Evolutionary conservation across 2,329 filamentous ascomycete species (phyloP), one percentile per base, ranked within the genome.

Genomic region (Leptographium flavum): DNA sequence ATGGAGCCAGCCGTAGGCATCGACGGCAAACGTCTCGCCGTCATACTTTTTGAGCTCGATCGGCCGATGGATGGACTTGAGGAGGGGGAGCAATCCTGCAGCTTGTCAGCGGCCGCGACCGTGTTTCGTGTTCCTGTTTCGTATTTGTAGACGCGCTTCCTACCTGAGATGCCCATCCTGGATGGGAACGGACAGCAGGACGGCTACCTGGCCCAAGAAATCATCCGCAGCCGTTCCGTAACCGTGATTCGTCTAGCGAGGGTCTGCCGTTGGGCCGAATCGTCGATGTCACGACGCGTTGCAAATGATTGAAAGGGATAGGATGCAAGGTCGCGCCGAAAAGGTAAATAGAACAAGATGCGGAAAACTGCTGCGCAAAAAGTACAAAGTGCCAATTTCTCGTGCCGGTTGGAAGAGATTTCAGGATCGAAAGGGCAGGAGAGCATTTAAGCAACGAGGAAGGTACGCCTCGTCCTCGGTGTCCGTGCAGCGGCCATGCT

Each of bases 1-100:
- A 63, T 98, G 92, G 45, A 98, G 79, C 92, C 93, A 98, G 60
- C 90, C 92, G 71, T 98, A 98, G 47, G 84, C 90, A 62, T 98
- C 92, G 31, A 98, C 81, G n/a, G 84, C 93, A 39, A 98, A 74
- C 1, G 83, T 94, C 63, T 94, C 81, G 43, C 90, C 92, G 13
- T 75, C 68, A 62, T 84, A 95, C 57, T 87, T 87, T 60, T 87
- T 93, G 49, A 98, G 71, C 54, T 86, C 83, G 42, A 78, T 83
- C 58, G 84, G 83, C 58, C 84, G 87, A 49, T 98, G 92, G 45
- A 98, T 96, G 39, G 92, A 96, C 65, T 96, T 96, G 49, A 98
- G 78, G 49, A 96, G 72, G 32, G 87, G 87, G 30, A 96, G 73
- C 45, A 98, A 76, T 38, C 92, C 90, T 88, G 21, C 1, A n/a